Evolutionary conservation across 23 red algal species (phyloP).

Genomic region (Cyanidiococcus yangmingshanensis): DNA sequence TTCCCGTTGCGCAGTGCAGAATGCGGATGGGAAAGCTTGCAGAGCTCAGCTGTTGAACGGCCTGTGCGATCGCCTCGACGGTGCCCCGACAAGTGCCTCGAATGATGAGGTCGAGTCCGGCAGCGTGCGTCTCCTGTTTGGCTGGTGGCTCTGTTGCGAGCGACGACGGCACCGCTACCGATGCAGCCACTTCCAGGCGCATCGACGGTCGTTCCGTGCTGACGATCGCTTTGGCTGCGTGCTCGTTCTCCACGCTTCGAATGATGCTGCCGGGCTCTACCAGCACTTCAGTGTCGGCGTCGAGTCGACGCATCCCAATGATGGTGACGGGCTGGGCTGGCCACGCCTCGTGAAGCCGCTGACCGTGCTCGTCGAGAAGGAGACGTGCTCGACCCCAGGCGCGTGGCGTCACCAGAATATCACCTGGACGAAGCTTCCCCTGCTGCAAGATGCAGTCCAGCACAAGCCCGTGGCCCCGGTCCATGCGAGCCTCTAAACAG

Average conservation of each 20-base stretch:
- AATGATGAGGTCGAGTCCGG: slow-evolving; percentile 34
- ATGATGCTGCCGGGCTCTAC: slow-evolving; percentile 56
- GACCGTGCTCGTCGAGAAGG: slow-evolving; percentile 33
- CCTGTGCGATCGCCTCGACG: slow-evolving; percentile 59
- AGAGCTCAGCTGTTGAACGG: slow-evolving; percentile 35
- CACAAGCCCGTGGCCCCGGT: slow-evolving; percentile 41
- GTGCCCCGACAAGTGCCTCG: slow-evolving; percentile 57
- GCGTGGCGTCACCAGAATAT: slow-evolving; percentile 39
- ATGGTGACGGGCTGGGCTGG: slow-evolving; percentile 47
- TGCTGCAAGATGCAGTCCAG: slow-evolving; percentile 46
- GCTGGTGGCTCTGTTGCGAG: not conserved
- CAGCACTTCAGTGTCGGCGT: slow-evolving; percentile 10
- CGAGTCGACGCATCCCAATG: slow-evolving; percentile 32
- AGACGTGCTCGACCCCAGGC: slow-evolving; percentile 47
- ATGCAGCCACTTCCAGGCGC: not conserved
- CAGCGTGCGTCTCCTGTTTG: not conserved
- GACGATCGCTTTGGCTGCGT: slow-evolving; percentile 23
- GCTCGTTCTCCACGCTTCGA: slow-evolving; percentile 29
- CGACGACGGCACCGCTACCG: not conserved
- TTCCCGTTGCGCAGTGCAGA: slow-evolving; percentile 41
- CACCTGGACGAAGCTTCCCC: slow-evolving; percentile 48
- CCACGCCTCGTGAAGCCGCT: slow-evolving; percentile 19
- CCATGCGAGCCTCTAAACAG: slow-evolving; percentile 65
- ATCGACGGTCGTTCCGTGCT: not conserved
- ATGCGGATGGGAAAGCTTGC: slow-evolving; percentile 40